A percentile compares a stretch with the other conserved stretches of the same genome.
These are phyloP conservation scores for Aureobasidium zeae DNA, from an alignment of 2,329 filamentous ascomycete species.

Conservation along the genomic window DNA sequence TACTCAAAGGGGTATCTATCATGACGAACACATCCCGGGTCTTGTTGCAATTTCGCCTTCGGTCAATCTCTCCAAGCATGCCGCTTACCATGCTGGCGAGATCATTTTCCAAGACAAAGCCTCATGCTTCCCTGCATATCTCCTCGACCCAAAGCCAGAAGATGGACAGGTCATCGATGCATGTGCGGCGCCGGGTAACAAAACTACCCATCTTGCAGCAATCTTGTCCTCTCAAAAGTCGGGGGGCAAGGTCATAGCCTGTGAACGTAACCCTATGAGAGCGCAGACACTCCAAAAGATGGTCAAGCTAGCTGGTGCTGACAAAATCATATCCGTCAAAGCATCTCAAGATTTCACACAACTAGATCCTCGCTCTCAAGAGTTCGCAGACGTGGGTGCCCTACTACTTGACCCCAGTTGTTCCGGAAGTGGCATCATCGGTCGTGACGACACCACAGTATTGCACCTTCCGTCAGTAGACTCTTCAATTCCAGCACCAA, in stretches of 20 bases:
- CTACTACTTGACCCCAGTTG: conserved; percentile 89
- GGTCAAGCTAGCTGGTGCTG: conserved; percentile 67
- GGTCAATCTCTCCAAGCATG: conserved; percentile 61
- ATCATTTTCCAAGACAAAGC: conserved; percentile 95
- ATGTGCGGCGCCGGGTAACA: conserved; percentile 92
- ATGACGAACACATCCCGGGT: conserved; percentile 77
- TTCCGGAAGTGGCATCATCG: conserved; percentile 89
- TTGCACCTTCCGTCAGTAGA: conserved; percentile 9
- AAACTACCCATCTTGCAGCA: conserved; percentile 86
- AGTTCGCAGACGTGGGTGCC: conserved; percentile 63
- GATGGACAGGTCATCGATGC: conserved; percentile 81
- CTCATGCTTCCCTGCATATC: conserved; percentile 88
- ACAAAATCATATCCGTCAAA: conserved; percentile 56
- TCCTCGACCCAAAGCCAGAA: conserved; percentile 59
- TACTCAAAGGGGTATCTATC: conserved; percentile 46
- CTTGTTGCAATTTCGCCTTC: conserved; percentile 68
- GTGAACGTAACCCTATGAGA: conserved; percentile 64
- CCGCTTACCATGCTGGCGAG: conserved; percentile 64
- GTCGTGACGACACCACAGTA: conserved; percentile 55
- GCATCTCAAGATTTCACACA: conserved; percentile 74
- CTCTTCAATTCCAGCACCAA: neutral
- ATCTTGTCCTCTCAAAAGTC: conserved; percentile 44
- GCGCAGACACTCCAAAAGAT: conserved; percentile 74
- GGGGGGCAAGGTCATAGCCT: conserved; percentile 53
- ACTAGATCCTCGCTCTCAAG: conserved; percentile 53